phyloP scores from a whole-genome alignment of 1,284 basidiomycete species.

The Sanghuangporus baumii region DNA sequence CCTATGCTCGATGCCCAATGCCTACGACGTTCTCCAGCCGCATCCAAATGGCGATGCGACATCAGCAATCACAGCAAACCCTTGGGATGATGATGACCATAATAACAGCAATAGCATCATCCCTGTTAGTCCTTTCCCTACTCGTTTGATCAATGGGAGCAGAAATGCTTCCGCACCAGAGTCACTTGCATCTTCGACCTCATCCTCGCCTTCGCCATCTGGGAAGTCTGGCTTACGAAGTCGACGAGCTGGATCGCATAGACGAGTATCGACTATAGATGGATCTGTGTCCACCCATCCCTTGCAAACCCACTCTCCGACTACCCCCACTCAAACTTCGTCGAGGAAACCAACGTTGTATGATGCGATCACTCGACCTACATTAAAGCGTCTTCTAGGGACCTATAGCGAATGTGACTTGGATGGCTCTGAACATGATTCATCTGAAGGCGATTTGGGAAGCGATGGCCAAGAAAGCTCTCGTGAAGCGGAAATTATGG shows the following conservation, averaged over 20 bases:
- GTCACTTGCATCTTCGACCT: not conserved
- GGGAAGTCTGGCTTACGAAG: constrained; percentile 6
- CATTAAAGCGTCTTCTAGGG: constrained; percentile 2
- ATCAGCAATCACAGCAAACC: not conserved
- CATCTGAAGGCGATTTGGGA: not conserved
- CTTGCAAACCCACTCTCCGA: not conserved
- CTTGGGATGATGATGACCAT: not conserved
- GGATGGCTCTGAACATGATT: not conserved
- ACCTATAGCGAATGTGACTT: not conserved
- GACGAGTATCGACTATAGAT: constrained; percentile 5
- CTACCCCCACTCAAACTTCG: not conserved
- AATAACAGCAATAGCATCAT: not conserved
- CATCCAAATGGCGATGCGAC: not conserved
- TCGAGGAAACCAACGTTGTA: not conserved
- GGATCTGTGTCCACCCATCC: constrained; percentile 11
- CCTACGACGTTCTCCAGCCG: not conserved
- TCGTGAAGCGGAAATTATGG: constrained; percentile 10
- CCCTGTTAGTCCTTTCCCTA: not conserved
- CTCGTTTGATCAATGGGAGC: not conserved
- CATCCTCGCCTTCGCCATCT: not conserved
- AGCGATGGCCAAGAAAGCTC: not conserved
- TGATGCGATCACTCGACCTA: constrained; percentile 7
- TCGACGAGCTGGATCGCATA: constrained; percentile 4
- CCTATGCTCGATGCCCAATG: constrained; percentile 15
- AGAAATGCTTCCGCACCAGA: not conserved